Evolutionary conservation across 139 green algal species (phyloP).

Genomic region (Deuterostichococcus epilithicus): DNA sequence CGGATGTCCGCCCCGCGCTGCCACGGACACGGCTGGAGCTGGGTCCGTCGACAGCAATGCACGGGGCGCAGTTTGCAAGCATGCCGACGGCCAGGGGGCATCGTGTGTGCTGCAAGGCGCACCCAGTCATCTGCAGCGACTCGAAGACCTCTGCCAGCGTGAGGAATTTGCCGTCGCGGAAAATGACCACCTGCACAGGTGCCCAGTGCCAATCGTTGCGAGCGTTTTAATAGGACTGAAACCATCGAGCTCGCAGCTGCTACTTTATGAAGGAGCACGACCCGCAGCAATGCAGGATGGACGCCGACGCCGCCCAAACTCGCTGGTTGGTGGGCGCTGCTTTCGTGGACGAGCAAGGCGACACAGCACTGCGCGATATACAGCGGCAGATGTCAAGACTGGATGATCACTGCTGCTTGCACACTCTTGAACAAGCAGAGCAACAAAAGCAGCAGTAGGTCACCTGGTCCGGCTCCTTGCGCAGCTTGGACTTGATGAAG

Average conservation of each 20-base stretch:
- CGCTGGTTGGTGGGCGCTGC: too few relatives aligned
- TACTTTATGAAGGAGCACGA: too few relatives aligned
- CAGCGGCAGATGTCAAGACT: too few relatives aligned
- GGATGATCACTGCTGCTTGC: background rate
- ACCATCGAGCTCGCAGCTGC: background rate
- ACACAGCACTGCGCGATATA: too few relatives aligned
- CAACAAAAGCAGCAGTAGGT: constrained; percentile 66
- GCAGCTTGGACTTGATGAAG: constrained; percentile 99
- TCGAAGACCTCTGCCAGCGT: constrained; percentile 89
- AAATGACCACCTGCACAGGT: constrained; percentile 34
- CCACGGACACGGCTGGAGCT: too few relatives aligned
- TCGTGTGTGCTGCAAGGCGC: background rate
- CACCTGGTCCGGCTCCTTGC: constrained; percentile 93
- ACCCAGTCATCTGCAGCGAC: constrained; percentile 56
- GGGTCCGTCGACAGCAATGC: too few relatives aligned
- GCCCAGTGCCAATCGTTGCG: background rate
- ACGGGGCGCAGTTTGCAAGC: background rate
- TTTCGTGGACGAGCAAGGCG: too few relatives aligned
- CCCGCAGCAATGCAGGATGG: too few relatives aligned
- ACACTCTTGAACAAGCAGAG: constrained; percentile 15
- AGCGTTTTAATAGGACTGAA: background rate
- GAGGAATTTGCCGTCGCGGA: constrained; percentile 92
- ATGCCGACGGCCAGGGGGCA: background rate
- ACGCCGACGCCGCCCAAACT: too few relatives aligned
- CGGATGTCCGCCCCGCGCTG: too few relatives aligned